A percentile compares a stretch with the other conserved stretches of the same genome.
These are phyloP conservation scores for Podaxis pistillaris DNA, from an alignment of 768 basidiomycete genomes.

Conservation along the genomic window DNA sequence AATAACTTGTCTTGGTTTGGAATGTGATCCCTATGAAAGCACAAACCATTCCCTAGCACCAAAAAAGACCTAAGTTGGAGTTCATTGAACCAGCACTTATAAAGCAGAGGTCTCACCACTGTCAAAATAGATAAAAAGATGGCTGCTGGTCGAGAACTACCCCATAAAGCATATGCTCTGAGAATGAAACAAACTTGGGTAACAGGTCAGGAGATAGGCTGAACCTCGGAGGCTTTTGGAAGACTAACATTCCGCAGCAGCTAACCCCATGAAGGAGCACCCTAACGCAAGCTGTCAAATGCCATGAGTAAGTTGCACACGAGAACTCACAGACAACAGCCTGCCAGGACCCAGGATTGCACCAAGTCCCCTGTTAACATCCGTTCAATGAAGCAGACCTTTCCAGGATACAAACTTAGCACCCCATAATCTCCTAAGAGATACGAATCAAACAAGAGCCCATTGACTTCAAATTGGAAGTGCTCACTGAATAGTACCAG, in stretches of 20 bases:
- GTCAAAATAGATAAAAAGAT: neutral
- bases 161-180: neutral
- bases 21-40: neutral
- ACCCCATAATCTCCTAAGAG: neutral
- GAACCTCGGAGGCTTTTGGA: neutral
- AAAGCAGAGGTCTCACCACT: neutral
- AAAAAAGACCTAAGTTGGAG: constrained; percentile 10
- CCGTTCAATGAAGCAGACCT: neutral
- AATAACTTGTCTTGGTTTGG: neutral
- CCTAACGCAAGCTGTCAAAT: neutral
- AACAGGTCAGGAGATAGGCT: neutral
- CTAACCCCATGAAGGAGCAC: neutral
- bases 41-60: neutral
- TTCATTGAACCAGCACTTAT: neutral
- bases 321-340: too few relatives aligned
- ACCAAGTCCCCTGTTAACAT: neutral
- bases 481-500: neutral
- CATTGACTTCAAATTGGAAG: neutral
- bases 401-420: neutral
- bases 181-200: neutral
- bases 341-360: too few relatives aligned
- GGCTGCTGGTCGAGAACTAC: neutral
- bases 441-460: neutral
- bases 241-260: neutral
- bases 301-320: neutral